Percentiles rank a stretch among this genome's conserved stretches.
These are phyloP conservation scores for Pachysandra terminalis DNA, from an alignment of 164 flowering plant genomes.

Conservation along the genomic window DNA sequence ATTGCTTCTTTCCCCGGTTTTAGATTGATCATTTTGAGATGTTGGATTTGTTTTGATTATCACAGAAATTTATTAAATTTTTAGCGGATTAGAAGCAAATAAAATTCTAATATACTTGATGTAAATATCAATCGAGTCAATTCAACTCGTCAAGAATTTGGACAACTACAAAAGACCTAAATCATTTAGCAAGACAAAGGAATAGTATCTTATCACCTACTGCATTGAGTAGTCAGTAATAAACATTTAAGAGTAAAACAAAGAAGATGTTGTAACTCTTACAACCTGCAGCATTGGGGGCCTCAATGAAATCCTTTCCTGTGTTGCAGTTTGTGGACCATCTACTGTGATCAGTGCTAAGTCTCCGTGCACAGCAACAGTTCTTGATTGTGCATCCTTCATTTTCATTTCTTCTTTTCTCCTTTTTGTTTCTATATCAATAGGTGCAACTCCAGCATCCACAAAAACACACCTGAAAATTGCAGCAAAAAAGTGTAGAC, in stretches of 20 bases:
- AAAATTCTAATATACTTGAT: no score
- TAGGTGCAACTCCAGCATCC: constrained; percentile 93
- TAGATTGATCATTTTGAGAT: no score
- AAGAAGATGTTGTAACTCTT: constrained; percentile 1
- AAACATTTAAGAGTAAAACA: not conserved
- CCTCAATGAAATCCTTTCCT: constrained; percentile 75
- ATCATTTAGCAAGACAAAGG: no score
- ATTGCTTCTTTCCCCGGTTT: no score
- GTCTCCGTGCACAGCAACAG: constrained; percentile 94
- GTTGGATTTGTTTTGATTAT: no score
- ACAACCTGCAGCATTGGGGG: constrained; percentile 94
- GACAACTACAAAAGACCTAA: no score
- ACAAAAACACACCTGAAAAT: constrained; percentile 84
- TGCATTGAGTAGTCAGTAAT: not conserved
- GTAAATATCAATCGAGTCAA: no score
- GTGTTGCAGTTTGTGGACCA: constrained; percentile 52
- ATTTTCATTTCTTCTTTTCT: constrained; percentile 79
- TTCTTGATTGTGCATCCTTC: constrained; percentile 74
- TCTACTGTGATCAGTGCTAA: constrained; percentile 88
- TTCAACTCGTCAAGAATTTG: no score
- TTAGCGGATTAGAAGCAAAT: no score
- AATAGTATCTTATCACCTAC: not conserved
- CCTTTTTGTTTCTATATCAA: constrained; percentile 85
- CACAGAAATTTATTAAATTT: no score
- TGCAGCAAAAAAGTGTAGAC: not conserved